These are phyloP conservation scores for Plasmodium vivax DNA, from an alignment of 169 alveolate genomes.

Conservation along the genomic window DNA sequence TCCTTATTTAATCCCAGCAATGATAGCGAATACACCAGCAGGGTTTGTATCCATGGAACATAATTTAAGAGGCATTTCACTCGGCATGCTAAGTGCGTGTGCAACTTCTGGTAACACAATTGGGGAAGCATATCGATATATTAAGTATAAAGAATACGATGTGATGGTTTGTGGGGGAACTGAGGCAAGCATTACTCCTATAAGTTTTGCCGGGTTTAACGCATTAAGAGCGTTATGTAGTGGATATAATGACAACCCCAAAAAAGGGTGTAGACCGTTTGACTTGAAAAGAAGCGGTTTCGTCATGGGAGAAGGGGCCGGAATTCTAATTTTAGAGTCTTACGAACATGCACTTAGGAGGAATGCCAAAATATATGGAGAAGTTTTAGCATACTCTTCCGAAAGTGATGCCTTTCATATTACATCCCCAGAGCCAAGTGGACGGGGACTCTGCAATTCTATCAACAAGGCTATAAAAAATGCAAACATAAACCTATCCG, in stretches of 20 bases:
- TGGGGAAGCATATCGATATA: conserved; percentile 85
- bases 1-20: conserved; percentile 83
- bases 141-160: conserved; percentile 86
- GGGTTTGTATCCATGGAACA: conserved; percentile 81
- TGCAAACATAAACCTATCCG: conserved; percentile 75
- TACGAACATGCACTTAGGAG: conserved; percentile 90
- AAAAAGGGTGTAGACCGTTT: conserved; percentile 90
- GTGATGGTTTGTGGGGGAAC: conserved; percentile 89
- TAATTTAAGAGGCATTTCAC: conserved; percentile 79
- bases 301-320: conserved; percentile 92
- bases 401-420: conserved; percentile 83
- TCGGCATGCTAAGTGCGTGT: conserved; percentile 86
- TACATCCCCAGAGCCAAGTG: conserved; percentile 84
- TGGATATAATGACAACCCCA: conserved; percentile 86
- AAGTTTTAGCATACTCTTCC: conserved; percentile 85
- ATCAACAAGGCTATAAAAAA: conserved; percentile 69
- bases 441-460: conserved; percentile 77
- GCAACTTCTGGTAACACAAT: conserved; percentile 89
- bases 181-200: conserved; percentile 87
- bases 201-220: conserved; percentile 83
- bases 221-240: conserved; percentile 86
- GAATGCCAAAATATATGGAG: conserved; percentile 90
- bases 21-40: conserved; percentile 84
- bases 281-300: conserved; percentile 91
- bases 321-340: conserved; percentile 88